phyloP scores from a whole-genome alignment of 768 basidiomycete genomes.

The Hygrophoropsis aurantiaca region DNA sequence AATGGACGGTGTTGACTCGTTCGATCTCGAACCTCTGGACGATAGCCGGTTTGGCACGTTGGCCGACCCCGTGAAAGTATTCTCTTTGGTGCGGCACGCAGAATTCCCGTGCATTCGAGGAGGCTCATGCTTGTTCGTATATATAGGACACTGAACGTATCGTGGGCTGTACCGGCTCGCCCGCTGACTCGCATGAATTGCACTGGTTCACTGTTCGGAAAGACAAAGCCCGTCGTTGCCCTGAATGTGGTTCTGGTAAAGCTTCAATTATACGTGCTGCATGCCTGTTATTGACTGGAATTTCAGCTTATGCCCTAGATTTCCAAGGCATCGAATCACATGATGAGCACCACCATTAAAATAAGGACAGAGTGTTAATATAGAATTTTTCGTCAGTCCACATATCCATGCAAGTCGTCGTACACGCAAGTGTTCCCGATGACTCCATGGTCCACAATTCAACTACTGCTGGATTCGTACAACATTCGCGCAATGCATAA shows the following conservation, averaged over 20 bases:
- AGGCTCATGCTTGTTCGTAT: neutral
- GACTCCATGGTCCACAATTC: neutral
- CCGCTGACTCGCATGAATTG: conserved; percentile 93
- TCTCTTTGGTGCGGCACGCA: conserved; percentile 69
- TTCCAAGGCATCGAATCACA: conserved; percentile 60
- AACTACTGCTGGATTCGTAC: too few relatives aligned
- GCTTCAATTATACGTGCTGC: conserved; percentile 8
- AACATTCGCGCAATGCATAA: too few relatives aligned
- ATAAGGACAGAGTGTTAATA: conserved; percentile 4
- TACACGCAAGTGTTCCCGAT: neutral
- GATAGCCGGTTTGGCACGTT: conserved; percentile 85
- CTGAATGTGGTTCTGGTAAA: conserved; percentile 91
- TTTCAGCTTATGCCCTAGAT: conserved; percentile 71
- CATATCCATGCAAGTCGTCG: too few relatives aligned
- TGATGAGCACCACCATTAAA: conserved; percentile 47
- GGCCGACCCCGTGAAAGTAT: conserved; percentile 82
- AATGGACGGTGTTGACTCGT: conserved; percentile 84
- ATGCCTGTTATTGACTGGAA: conserved; percentile 7
- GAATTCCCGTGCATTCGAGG: conserved; percentile 3
- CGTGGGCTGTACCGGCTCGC: conserved; percentile 92
- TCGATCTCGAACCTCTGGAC: conserved; percentile 85
- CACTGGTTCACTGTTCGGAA: conserved; percentile 75
- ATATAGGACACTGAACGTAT: conserved; percentile 76
- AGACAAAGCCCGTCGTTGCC: conserved; percentile 76
- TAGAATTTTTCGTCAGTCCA: too few relatives aligned